These are phyloP conservation scores for Ophiocytium majus DNA, from an alignment of 352 stramenopile species.

Conservation along the genomic window DNA sequence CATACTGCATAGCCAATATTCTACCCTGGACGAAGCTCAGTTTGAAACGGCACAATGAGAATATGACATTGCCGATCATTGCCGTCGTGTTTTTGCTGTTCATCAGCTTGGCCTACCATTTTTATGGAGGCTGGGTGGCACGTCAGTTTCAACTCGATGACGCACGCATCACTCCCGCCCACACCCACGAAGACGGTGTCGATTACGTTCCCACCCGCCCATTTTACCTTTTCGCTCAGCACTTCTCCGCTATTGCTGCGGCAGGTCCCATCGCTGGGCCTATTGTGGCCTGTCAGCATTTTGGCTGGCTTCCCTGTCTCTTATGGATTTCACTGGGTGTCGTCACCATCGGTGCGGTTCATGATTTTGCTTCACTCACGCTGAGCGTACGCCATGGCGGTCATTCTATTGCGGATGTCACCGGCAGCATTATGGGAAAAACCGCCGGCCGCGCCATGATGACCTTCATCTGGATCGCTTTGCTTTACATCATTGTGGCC, in stretches of 20 bases:
- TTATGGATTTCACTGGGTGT: neutral
- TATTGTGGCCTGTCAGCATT: conserved; percentile 8
- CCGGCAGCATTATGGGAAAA: neutral
- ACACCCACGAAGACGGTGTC: neutral
- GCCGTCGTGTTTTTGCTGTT: neutral
- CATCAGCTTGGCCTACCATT: neutral
- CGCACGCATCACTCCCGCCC: neutral
- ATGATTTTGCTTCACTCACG: conserved; percentile 4
- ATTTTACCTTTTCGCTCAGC: conserved; percentile 4
- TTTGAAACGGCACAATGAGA: neutral
- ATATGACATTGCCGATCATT: neutral
- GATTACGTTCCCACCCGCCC: neutral
- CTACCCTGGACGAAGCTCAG: too few species aligned
- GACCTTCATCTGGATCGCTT: neutral
- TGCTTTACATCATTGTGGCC: conserved; percentile 13
- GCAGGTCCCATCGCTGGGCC: conserved; percentile 2
- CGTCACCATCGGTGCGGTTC: conserved; percentile 1
- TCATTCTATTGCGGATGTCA: neutral
- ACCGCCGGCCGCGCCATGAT: neutral
- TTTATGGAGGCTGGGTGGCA: neutral
- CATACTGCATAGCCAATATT: too few species aligned
- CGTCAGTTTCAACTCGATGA: neutral
- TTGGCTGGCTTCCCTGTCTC: neutral
- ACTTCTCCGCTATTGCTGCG: conserved; percentile 2
- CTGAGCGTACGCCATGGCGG: neutral